Evolutionary conservation across 75 land plant genomes (phyloP).

Genomic region (Picea glauca): DNA sequence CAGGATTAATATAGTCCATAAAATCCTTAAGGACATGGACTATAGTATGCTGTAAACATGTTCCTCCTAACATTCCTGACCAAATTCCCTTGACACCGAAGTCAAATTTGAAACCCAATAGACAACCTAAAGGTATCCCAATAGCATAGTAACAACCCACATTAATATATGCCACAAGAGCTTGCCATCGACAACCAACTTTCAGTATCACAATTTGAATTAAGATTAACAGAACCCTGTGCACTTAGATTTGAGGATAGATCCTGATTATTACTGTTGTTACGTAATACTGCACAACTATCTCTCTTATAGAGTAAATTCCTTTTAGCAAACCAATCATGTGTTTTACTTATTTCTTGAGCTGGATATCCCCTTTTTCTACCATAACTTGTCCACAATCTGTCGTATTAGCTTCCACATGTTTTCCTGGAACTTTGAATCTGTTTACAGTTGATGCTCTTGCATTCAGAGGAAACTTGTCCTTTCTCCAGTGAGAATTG

Average conservation of each 20-base stretch:
- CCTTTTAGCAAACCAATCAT: neutral
- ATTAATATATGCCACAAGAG: too few species aligned
- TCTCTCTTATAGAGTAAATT: neutral
- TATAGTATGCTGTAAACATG: too few species aligned
- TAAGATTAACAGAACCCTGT: neutral
- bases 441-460: neutral
- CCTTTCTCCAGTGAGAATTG: slow-evolving; percentile 6
- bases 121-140: too few species aligned
- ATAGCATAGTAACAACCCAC: too few species aligned
- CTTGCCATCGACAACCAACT: too few species aligned
- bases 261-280: neutral
- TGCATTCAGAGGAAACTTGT: neutral
- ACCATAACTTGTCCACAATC: neutral
- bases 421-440: neutral
- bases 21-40: too few species aligned
- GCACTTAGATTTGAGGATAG: neutral
- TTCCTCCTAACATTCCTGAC: too few species aligned
- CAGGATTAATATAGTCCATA: too few species aligned
- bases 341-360: neutral
- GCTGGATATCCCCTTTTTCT: neutral
- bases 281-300: neutral
- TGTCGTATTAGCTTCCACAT: neutral
- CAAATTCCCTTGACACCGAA: too few species aligned
- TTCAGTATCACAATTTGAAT: neutral
- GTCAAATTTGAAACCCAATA: too few species aligned